A percentile compares a stretch with the other conserved stretches of the same genome.
Conservation (phyloP, 805 yeast genomes). For the Zygotorulaspora danielsina region DNA sequence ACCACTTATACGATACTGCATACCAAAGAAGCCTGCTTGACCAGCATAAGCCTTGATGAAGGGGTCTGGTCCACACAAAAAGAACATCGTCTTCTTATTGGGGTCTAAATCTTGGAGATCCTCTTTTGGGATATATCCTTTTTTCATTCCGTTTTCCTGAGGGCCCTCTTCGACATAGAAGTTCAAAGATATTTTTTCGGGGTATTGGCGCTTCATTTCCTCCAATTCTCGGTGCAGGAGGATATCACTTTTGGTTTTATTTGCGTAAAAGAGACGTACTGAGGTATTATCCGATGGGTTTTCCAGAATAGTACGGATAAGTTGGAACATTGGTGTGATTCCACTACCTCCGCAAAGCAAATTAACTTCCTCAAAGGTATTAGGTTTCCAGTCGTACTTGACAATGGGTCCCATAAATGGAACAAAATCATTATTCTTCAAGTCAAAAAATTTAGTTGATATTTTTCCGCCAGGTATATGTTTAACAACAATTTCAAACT, state of each 20-base stretch:
- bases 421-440: constrained; percentile 60
- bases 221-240: constrained; percentile 68
- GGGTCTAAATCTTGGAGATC: background rate
- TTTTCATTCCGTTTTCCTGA: background rate
- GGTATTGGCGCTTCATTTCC: constrained; percentile 59
- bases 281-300: constrained; percentile 62
- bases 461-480: constrained; percentile 70
- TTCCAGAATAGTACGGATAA: constrained; percentile 64
- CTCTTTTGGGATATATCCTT: constrained; percentile 1
- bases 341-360: constrained; percentile 87
- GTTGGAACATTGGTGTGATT: constrained; percentile 84
- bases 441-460: constrained; percentile 59
- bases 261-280: constrained; percentile 62
- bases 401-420: constrained; percentile 80
- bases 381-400: constrained; percentile 52
- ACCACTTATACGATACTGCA: background rate
- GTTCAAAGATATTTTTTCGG: constrained; percentile 64
- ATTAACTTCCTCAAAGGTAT: constrained; percentile 58
- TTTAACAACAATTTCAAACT: constrained; percentile 71
- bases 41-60: constrained; percentile 3
- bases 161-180: constrained; percentile 66
- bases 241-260: constrained; percentile 73
- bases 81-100: constrained; percentile 1
- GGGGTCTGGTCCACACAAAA: constrained; percentile 2
- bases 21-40: constrained; percentile 2